These are phyloP conservation scores for Uronychia setigera DNA, from an alignment of 73 alveolate species.

Conservation along the genomic window DNA sequence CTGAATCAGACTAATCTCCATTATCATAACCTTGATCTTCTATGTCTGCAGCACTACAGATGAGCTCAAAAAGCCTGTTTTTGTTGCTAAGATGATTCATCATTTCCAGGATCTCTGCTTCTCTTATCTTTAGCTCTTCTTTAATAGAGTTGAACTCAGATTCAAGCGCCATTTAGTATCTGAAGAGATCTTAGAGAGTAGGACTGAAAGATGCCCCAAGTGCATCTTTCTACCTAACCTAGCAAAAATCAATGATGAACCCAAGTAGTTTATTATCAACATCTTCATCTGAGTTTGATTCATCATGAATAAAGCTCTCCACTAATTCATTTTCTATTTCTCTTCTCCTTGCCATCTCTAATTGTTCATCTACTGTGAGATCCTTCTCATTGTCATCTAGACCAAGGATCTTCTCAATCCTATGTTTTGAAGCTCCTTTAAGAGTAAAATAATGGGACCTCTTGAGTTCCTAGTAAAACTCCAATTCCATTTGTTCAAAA, in stretches of 20 bases:
- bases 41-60: neutral
- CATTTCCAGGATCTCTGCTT: neutral
- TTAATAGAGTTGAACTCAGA: neutral
- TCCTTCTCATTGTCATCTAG: neutral
- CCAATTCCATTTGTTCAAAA: neutral
- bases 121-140: neutral
- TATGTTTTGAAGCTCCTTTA: neutral
- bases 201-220: neutral
- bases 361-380: neutral
- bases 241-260: neutral
- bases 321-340: neutral
- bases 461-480: neutral
- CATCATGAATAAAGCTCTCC: neutral
- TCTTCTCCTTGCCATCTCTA: neutral
- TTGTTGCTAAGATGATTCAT: neutral
- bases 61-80: neutral
- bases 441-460: neutral
- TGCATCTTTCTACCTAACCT: neutral
- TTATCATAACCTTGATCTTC: neutral
- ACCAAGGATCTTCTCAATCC: neutral
- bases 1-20: neutral
- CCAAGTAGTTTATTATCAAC: neutral
- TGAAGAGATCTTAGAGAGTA: neutral
- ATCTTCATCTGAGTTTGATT: neutral
- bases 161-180: neutral